Conservation (phyloP, 495 filamentous ascomycete genomes). For the Hyaloscypha finlandica region DNA sequence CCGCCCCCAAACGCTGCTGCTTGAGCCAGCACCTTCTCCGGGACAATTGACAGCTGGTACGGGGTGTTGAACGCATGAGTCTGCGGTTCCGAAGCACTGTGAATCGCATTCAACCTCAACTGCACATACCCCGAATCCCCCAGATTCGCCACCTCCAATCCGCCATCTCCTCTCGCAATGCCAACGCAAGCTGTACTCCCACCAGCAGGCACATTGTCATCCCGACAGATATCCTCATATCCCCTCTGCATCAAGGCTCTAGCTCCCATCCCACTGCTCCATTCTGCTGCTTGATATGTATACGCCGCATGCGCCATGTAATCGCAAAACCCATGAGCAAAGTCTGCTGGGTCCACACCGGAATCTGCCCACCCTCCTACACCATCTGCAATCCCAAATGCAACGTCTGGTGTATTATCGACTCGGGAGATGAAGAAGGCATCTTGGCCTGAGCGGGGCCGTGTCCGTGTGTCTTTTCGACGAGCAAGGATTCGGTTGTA, state of each 20-base stretch:
- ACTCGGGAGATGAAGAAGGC: conserved; percentile 89
- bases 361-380: conserved; percentile 93
- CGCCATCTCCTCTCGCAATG: conserved; percentile 66
- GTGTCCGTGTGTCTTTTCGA: conserved; percentile 50
- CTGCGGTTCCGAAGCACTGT: conserved; percentile 79
- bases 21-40: conserved; percentile 72
- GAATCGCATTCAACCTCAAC: conserved; percentile 78
- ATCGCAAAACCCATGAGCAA: conserved; percentile 91
- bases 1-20: conserved; percentile 79
- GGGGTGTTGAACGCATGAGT: conserved; percentile 98
- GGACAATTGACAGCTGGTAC: conserved; percentile 89
- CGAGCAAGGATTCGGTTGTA: conserved; percentile 56
- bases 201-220: conserved; percentile 72
- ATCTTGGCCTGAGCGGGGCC: conserved; percentile 88
- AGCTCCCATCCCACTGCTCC: conserved; percentile 51
- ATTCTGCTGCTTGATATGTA: conserved; percentile 40
- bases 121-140: conserved; percentile 96
- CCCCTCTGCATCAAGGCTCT: conserved; percentile 76
- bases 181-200: conserved; percentile 90
- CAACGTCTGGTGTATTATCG: conserved; percentile 58
- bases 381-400: conserved; percentile 89
- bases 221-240: conserved; percentile 77
- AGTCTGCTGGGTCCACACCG: conserved; percentile 90
- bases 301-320: conserved; percentile 80
- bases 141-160: conserved; percentile 87